Percentiles rank a stretch among this genome's conserved stretches.
phyloP scores from a whole-genome alignment of 805 yeast species.

The Starmerella ratchasimensis region DNA sequence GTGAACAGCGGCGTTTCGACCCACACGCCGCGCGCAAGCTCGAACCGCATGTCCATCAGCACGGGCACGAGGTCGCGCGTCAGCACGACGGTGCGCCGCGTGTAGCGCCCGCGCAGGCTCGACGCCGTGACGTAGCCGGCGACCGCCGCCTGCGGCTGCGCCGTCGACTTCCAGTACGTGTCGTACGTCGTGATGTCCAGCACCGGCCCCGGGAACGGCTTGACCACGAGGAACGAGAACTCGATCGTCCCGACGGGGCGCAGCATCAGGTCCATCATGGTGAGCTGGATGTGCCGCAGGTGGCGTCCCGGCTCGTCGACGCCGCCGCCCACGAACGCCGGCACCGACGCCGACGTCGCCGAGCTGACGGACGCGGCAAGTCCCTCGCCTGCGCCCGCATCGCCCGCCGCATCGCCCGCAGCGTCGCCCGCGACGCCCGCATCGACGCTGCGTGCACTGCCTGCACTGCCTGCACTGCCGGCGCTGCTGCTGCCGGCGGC shows the following conservation, averaged over 20 bases:
- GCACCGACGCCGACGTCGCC: too few relatives aligned
- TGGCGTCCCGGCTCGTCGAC: constrained; percentile 18
- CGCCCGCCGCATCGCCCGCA: too few relatives aligned
- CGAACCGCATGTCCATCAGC: constrained; percentile 42
- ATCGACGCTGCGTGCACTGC: too few relatives aligned
- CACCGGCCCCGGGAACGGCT: constrained; percentile 75
- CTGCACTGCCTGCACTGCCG: too few relatives aligned
- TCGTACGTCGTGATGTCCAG: constrained; percentile 84
- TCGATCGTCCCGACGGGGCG: constrained; percentile 68
- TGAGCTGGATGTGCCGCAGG: constrained; percentile 35
- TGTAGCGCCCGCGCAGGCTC: constrained; percentile 70
- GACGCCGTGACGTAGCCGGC: constrained; percentile 68
- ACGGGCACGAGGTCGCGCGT: constrained; percentile 78
- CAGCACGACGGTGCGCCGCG: constrained; percentile 52
- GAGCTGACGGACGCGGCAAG: too few relatives aligned
- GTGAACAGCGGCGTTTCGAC: constrained; percentile 18
- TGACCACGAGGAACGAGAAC: constrained; percentile 67
- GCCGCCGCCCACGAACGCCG: background rate
- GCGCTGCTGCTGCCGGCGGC: too few relatives aligned
- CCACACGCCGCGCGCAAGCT: constrained; percentile 62
- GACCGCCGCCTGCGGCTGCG: constrained; percentile 20
- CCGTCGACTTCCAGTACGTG: constrained; percentile 92
- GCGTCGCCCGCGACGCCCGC: too few relatives aligned
- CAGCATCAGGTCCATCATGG: constrained; percentile 68
- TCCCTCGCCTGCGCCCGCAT: too few relatives aligned